Conservation (phyloP, 129 eudicot species). For the Artemisia tridentata region DNA sequence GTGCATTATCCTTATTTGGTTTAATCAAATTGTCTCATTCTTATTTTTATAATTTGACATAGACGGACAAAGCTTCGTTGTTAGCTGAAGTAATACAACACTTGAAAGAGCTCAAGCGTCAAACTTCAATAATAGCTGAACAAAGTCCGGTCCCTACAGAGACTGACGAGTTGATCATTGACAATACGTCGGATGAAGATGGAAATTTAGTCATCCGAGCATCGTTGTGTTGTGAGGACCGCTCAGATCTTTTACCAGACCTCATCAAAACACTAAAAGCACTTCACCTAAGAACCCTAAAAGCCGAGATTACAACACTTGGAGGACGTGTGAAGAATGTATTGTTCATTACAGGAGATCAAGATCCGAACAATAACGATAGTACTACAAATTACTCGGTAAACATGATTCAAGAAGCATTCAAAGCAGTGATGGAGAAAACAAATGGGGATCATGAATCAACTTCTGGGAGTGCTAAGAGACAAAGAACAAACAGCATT, state of each 20-base stretch:
- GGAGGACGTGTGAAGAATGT: constrained; percentile 89
- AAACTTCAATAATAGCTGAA: constrained; percentile 73
- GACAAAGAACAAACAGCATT: constrained; percentile 66
- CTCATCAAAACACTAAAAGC: constrained; percentile 79
- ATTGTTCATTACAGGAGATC: constrained; percentile 67
- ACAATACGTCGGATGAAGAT: constrained; percentile 54
- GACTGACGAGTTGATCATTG: constrained; percentile 68
- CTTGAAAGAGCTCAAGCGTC: constrained; percentile 85
- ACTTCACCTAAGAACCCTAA: constrained; percentile 58
- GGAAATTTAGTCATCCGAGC: constrained; percentile 68
- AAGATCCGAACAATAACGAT: constrained; percentile 29
- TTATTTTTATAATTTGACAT: constrained; percentile 3
- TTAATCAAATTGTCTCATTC: background rate
- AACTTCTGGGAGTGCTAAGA: constrained; percentile 67
- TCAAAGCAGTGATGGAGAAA: constrained; percentile 83
- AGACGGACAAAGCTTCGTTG: constrained; percentile 98
- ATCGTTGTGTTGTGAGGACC: constrained; percentile 86
- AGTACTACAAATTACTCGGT: constrained; percentile 31
- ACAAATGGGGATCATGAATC: constrained; percentile 63
- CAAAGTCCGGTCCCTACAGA: constrained; percentile 72
- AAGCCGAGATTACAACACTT: constrained; percentile 88
- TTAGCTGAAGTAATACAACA: constrained; percentile 95
- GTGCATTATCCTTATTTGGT: too few relatives aligned
- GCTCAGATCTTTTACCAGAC: constrained; percentile 77
- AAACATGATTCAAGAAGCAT: constrained; percentile 81